Conservation (phyloP, 805 yeast species). For the Monosporozyma siamensis region DNA sequence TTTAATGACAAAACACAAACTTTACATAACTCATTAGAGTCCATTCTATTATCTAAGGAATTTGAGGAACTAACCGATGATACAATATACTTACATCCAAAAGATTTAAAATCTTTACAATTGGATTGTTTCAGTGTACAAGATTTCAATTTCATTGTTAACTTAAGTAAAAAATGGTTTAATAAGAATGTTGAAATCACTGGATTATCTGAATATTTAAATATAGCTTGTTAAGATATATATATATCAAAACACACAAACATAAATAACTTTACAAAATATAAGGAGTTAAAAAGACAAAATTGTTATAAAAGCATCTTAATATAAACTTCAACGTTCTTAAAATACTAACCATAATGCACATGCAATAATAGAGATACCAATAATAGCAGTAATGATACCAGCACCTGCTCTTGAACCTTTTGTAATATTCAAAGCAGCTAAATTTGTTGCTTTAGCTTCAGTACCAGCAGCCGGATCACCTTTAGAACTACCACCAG, state of each 20-base stretch:
- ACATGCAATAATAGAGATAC: constrained; percentile 35
- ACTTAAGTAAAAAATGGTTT: constrained; percentile 19
- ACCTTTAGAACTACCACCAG: constrained; percentile 67
- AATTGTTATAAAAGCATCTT: too few relatives aligned
- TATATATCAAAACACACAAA: not conserved
- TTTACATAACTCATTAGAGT: constrained; percentile 12
- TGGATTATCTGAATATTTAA: constrained; percentile 1
- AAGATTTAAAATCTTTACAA: constrained; percentile 16
- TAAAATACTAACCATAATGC: constrained; percentile 38
- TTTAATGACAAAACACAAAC: constrained; percentile 10
- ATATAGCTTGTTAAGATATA: not conserved
- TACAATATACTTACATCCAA: constrained; percentile 12
- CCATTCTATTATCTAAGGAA: constrained; percentile 12
- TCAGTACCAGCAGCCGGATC: constrained; percentile 60
- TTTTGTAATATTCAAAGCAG: constrained; percentile 35
- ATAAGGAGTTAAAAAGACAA: too few relatives aligned
- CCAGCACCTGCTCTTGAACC: constrained; percentile 63
- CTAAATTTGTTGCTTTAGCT: constrained; percentile 29
- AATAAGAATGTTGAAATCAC: constrained; percentile 9
- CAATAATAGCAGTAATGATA: constrained; percentile 50
- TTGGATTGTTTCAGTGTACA: constrained; percentile 29
- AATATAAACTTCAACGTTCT: too few relatives aligned
- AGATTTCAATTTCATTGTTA: constrained; percentile 20
- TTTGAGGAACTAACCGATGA: constrained; percentile 6
- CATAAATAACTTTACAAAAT: too few relatives aligned